These are phyloP conservation scores for Rhizoclosmatium sp. DNA, from an alignment of 192 early-diverging fungal species.

Conservation along the genomic window DNA sequence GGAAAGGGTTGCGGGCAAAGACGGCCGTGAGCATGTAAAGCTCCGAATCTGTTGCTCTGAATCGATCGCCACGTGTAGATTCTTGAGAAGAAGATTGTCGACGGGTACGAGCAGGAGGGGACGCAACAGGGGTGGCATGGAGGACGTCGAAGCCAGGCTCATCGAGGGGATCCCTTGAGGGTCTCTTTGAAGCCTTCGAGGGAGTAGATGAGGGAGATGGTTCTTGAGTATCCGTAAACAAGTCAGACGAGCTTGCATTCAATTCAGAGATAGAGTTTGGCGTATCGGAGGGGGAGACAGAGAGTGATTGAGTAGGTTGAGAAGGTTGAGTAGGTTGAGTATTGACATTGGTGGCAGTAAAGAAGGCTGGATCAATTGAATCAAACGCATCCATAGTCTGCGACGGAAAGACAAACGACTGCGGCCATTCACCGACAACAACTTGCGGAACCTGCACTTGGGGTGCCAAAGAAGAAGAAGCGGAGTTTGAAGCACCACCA, in stretches of 20 bases:
- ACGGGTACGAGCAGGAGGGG: neutral
- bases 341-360: neutral
- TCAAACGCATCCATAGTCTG: neutral
- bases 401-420: neutral
- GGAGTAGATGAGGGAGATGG: neutral
- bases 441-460: no score
- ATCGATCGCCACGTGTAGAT: constrained; percentile 1
- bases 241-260: neutral
- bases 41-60: constrained; percentile 32
- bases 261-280: neutral
- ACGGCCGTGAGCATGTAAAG: constrained; percentile 27
- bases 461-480: neutral
- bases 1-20: constrained; percentile 26
- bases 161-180: neutral
- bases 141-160: neutral
- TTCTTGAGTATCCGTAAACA: neutral
- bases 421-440: neutral
- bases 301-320: no score
- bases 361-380: neutral
- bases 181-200: neutral
- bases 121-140: neutral
- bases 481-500: no score
- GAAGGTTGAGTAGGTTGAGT: no score
- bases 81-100: neutral
- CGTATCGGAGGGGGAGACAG: neutral